phyloP scores from a whole-genome alignment of 2,329 filamentous ascomycete genomes.

The Epichloe festucae region DNA sequence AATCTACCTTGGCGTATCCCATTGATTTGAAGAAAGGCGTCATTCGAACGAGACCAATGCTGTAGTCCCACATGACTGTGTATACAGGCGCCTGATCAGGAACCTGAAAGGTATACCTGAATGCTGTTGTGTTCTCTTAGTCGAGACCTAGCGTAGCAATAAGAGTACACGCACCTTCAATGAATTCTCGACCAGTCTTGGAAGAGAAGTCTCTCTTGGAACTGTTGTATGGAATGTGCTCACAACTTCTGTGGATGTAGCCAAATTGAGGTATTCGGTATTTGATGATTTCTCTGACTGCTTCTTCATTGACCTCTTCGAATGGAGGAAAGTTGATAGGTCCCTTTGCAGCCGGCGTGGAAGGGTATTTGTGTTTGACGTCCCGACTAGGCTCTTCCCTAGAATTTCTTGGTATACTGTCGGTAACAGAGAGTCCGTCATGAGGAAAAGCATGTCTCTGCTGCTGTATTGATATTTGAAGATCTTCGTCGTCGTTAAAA shows the following conservation, averaged over 20 bases:
- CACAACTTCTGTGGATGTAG: slow-evolving; percentile 45
- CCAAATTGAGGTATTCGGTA: slow-evolving; percentile 54
- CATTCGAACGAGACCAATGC: slow-evolving; percentile 83
- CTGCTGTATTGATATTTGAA: background rate
- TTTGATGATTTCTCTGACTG: slow-evolving; percentile 34
- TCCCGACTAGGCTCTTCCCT: background rate
- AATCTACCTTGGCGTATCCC: slow-evolving; percentile 66
- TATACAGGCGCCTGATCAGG: slow-evolving; percentile 55
- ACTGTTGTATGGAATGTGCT: slow-evolving; percentile 87
- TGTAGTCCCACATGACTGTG: slow-evolving; percentile 93
- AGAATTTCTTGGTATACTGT: background rate
- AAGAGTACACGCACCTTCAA: slow-evolving; percentile 53
- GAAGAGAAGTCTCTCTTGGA: slow-evolving; percentile 81
- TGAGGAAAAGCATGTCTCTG: background rate
- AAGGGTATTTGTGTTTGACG: background rate
- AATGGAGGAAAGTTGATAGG: slow-evolving; percentile 56
- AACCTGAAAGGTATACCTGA: slow-evolving; percentile 69
- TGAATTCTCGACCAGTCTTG: slow-evolving; percentile 77
- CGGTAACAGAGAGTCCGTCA: background rate
- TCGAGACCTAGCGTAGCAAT: background rate
- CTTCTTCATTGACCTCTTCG: slow-evolving; percentile 47
- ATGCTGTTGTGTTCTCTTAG: slow-evolving; percentile 38
- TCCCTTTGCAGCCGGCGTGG: background rate
- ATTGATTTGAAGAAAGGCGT: slow-evolving; percentile 91
- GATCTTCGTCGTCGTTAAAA: background rate